Conservation (phyloP, 1,284 basidiomycete genomes). For the Ceratobasidium sp. region DNA sequence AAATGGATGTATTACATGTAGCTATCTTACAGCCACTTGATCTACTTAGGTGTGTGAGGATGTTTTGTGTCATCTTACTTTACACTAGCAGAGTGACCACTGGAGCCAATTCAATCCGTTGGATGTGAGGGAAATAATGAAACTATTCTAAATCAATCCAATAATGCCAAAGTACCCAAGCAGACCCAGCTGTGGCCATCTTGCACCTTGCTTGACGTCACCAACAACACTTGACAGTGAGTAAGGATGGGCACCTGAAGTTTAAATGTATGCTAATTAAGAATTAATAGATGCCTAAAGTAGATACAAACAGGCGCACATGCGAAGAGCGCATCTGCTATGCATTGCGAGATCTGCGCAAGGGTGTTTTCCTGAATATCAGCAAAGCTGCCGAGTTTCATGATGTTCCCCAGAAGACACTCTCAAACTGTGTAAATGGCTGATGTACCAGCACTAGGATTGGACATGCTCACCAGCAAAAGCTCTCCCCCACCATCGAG, state of each 20-base stretch:
- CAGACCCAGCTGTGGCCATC: no score
- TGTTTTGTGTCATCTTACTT: background rate
- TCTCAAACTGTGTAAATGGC: slow-evolving; percentile 2
- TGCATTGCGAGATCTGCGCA: background rate
- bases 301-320: background rate
- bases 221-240: no score
- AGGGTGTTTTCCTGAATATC: background rate
- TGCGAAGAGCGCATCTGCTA: background rate
- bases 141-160: background rate
- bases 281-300: slow-evolving; percentile 27
- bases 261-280: background rate
- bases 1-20: no score
- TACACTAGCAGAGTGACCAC: background rate
- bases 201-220: no score
- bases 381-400: background rate
- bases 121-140: background rate
- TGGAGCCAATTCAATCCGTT: background rate
- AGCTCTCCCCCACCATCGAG: background rate
- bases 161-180: no score
- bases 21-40: background rate
- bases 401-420: background rate
- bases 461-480: slow-evolving; percentile 13
- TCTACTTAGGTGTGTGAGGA: background rate
- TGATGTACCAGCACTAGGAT: background rate
- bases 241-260: background rate